Evolutionary conservation across 345 rosid genomes (phyloP).

Genomic region (Boechera stricta): DNA sequence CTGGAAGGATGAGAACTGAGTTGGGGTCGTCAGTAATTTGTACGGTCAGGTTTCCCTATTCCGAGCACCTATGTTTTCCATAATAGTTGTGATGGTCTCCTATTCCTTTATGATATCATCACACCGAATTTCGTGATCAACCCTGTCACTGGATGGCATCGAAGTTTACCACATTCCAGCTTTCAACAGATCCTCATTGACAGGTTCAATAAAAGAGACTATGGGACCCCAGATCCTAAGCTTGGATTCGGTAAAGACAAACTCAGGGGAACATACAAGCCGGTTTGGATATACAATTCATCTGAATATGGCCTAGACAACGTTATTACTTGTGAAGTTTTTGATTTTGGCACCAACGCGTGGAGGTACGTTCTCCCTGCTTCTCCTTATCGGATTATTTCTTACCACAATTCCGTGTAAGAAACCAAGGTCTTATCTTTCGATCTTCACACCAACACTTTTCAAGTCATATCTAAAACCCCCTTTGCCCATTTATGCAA

Average conservation of each 20-base stretch:
- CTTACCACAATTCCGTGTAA: background rate
- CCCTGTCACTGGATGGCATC: background rate
- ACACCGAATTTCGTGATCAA: background rate
- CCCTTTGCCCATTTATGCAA: background rate
- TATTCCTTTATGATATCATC: background rate
- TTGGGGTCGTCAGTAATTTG: background rate
- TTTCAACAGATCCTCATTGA: background rate
- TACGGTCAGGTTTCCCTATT: background rate
- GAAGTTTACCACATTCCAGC: background rate
- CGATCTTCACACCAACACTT: background rate
- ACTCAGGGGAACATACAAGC: background rate
- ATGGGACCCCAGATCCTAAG: background rate
- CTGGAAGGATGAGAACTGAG: background rate
- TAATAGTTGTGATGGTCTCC: conserved; percentile 1
- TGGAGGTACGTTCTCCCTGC: background rate
- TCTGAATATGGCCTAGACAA: background rate
- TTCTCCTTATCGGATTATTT: too few species aligned
- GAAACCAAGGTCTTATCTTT: background rate
- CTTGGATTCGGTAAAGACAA: background rate
- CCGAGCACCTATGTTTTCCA: background rate
- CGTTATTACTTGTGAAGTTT: background rate
- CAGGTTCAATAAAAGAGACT: background rate
- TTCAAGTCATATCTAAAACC: background rate
- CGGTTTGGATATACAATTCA: background rate
- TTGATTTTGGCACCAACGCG: background rate